These are phyloP conservation scores for Kernera saxatilis DNA, from an alignment of 345 rosid species.

Conservation along the genomic window DNA sequence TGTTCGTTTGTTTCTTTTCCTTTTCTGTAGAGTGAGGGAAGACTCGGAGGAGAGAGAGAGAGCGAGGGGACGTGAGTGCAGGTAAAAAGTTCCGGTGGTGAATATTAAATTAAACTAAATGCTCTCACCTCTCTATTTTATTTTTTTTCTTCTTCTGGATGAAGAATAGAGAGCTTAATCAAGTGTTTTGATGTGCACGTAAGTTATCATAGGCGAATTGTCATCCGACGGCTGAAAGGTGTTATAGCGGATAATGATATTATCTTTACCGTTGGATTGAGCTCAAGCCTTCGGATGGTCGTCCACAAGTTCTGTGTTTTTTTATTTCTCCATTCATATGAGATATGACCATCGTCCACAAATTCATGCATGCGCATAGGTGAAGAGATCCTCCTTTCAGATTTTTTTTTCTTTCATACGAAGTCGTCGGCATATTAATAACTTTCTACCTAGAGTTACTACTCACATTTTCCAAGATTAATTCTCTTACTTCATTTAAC, in stretches of 20 bases:
- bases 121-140: not conserved
- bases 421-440: not conserved
- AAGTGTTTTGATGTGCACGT: not conserved
- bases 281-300: not conserved
- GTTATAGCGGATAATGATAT: not conserved
- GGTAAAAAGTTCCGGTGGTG: constrained; percentile 17
- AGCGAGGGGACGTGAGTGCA: constrained; percentile 32
- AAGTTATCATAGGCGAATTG: not conserved
- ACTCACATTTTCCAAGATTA: not conserved
- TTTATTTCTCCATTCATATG: not conserved
- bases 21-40: constrained; percentile 16
- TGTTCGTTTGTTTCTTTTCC: not conserved
- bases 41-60: constrained; percentile 7
- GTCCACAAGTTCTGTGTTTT: not conserved
- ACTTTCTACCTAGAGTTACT: not conserved
- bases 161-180: constrained; percentile 4
- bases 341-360: not conserved
- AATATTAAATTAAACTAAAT: constrained; percentile 19
- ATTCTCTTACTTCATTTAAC: too few relatives aligned
- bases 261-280: constrained; percentile 4
- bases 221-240: constrained; percentile 11
- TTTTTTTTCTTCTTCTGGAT: constrained; percentile 10
- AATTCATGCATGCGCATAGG: not conserved
- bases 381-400: not conserved
- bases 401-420: not conserved